Conservation (phyloP, 805 yeast species). For the Sugiyamaella valdiviana region DNA sequence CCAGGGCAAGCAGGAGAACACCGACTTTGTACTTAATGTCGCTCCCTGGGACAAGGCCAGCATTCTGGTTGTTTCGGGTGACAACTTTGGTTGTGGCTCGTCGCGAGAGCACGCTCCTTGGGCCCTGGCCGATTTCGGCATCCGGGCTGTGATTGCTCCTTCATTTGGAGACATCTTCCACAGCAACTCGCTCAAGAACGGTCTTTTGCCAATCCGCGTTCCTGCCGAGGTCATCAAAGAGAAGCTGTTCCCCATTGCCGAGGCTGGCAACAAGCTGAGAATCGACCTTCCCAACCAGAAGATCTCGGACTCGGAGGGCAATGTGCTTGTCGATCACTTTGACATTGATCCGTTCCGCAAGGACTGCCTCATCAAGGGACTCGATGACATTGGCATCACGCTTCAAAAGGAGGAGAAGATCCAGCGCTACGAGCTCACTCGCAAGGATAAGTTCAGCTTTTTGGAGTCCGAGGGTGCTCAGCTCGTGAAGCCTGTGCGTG, state of each 20-base stretch:
- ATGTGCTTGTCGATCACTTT: constrained; percentile 72
- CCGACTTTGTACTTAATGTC: constrained; percentile 87
- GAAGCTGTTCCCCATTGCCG: constrained; percentile 76
- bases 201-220: constrained; percentile 87
- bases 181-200: constrained; percentile 95
- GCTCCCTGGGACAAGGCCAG: constrained; percentile 76
- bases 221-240: constrained; percentile 65
- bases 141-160: constrained; percentile 92
- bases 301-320: constrained; percentile 59
- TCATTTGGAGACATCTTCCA: constrained; percentile 97
- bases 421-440: constrained; percentile 61
- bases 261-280: constrained; percentile 60
- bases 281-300: constrained; percentile 85
- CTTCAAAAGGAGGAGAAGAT: constrained; percentile 81
- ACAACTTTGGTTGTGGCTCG: constrained; percentile 98
- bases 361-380: constrained; percentile 89
- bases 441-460: constrained; percentile 81
- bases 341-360: constrained; percentile 89
- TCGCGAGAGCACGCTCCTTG: constrained; percentile 99
- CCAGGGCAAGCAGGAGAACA: constrained; percentile 55
- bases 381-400: constrained; percentile 95
- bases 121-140: constrained; percentile 98
- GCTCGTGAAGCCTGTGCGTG: constrained; percentile 45
- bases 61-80: constrained; percentile 87
- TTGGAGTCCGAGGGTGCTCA: constrained; percentile 73